Percentiles rank a stretch among this genome's conserved stretches.
Evolutionary conservation across 2,329 filamentous ascomycete genomes (phyloP).

Genomic region (Colletotrichum orbiculare): DNA sequence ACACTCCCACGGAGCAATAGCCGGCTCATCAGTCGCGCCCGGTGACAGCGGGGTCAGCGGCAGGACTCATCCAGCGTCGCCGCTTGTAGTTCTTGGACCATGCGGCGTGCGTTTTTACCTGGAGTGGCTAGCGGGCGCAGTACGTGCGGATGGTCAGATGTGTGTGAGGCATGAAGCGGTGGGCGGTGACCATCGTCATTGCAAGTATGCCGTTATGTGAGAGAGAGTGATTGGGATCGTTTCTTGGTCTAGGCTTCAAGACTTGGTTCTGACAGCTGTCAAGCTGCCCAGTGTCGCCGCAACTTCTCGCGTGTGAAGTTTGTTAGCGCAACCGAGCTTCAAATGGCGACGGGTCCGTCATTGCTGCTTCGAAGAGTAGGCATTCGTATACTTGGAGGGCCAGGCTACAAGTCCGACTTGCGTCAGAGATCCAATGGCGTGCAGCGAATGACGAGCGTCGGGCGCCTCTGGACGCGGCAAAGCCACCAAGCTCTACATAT

Average conservation of each 20-base stretch:
- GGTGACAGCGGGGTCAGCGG: background rate
- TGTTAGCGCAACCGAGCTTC: too few relatives aligned
- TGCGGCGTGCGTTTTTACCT: background rate
- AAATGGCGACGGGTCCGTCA: too few relatives aligned
- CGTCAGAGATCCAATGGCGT: too few relatives aligned
- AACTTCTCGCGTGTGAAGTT: background rate
- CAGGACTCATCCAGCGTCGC: background rate
- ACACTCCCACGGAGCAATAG: background rate
- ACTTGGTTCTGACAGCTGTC: conserved; percentile 30
- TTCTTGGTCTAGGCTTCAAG: background rate
- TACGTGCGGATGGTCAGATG: background rate
- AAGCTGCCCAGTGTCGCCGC: conserved; percentile 12
- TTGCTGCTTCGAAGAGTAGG: too few relatives aligned
- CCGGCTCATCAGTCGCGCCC: background rate
- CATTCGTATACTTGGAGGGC: too few relatives aligned
- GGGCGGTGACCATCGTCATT: background rate
- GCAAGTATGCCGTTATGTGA: background rate
- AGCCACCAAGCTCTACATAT: too few relatives aligned
- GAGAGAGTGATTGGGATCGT: background rate
- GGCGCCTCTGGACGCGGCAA: too few relatives aligned
- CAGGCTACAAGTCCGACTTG: too few relatives aligned
- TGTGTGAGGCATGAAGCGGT: conserved; percentile 3
- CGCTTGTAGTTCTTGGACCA: background rate
- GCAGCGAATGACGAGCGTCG: too few relatives aligned
- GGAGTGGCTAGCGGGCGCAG: background rate